Percentiles rank a stretch among this genome's conserved stretches.
Conservation (phyloP, 2,329 filamentous ascomycete species). For the Geosmithia flava region DNA sequence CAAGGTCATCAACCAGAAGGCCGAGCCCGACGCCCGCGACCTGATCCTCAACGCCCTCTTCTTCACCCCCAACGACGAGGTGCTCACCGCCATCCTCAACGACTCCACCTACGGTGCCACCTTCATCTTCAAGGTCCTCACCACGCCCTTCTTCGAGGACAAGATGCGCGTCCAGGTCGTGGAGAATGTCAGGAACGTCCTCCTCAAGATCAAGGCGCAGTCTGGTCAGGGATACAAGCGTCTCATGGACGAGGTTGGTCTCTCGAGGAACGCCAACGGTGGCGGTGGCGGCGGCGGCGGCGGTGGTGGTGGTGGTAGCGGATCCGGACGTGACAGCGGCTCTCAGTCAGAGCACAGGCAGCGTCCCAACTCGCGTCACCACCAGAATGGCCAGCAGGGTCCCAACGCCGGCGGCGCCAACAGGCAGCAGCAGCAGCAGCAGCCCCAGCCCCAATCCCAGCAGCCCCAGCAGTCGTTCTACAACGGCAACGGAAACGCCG, state of each 20-base stretch:
- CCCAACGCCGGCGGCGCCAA: slow-evolving; percentile 22
- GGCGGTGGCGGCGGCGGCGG: slow-evolving; percentile 9
- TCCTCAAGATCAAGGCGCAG: slow-evolving; percentile 83
- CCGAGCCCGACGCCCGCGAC: slow-evolving; percentile 84
- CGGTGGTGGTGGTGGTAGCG: slow-evolving; percentile 9
- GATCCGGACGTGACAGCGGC: slow-evolving; percentile 27
- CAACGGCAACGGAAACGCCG: neutral
- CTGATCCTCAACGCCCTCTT: slow-evolving; percentile 83
- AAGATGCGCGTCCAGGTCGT: slow-evolving; percentile 76
- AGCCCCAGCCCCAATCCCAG: neutral
- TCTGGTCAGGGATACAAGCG: slow-evolving; percentile 95
- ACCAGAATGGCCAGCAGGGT: slow-evolving; percentile 24
- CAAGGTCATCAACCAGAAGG: slow-evolving; percentile 97
- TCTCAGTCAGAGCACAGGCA: slow-evolving; percentile 35
- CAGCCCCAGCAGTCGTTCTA: neutral
- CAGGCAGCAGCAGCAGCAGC: slow-evolving; percentile 15
- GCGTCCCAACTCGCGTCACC: slow-evolving; percentile 43
- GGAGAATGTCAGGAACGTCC: slow-evolving; percentile 81
- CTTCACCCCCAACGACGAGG: slow-evolving; percentile 77
- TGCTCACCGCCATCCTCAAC: slow-evolving; percentile 78
- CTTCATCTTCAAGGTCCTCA: slow-evolving; percentile 96
- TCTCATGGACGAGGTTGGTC: slow-evolving; percentile 93
- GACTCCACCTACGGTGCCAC: slow-evolving; percentile 90
- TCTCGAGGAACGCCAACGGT: slow-evolving; percentile 53
- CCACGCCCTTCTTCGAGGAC: slow-evolving; percentile 95